Conservation (phyloP, 177 flowering plant species). For the Vitis hybrid region DNA sequence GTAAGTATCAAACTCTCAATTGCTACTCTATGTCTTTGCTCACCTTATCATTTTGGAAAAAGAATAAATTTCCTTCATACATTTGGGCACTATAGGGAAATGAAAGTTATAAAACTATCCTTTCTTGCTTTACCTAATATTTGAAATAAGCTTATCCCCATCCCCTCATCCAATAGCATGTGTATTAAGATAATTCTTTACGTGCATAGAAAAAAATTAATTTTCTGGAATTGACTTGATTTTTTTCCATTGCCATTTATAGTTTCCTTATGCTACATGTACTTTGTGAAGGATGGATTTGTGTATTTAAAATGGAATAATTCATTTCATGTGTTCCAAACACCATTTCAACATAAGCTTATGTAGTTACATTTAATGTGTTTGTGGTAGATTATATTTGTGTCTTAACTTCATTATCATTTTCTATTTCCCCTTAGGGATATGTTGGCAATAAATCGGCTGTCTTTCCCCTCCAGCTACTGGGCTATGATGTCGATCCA, state of each 20-base stretch:
- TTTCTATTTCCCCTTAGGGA: conserved; percentile 48
- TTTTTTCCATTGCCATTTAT: too few relatives aligned
- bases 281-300: too few relatives aligned
- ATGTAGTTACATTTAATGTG: neutral
- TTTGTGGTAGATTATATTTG: neutral
- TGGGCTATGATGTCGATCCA: conserved; percentile 97
- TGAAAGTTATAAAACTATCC: too few relatives aligned
- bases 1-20: neutral
- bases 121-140: too few relatives aligned
- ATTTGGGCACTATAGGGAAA: too few relatives aligned
- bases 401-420: neutral
- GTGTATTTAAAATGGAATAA: neutral
- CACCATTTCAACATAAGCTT: neutral
- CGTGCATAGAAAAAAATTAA: too few relatives aligned
- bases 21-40: neutral
- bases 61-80: neutral
- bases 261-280: too few relatives aligned
- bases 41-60: neutral
- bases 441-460: conserved; percentile 99
- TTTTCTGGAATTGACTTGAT: too few relatives aligned
- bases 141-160: too few relatives aligned
- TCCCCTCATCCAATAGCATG: too few relatives aligned
- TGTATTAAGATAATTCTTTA: too few relatives aligned
- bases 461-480: conserved; percentile 92
- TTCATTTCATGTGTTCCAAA: neutral